Evolutionary conservation across 2,329 filamentous ascomycete genomes (phyloP).

Genomic region (Beauveria medogensis): DNA sequence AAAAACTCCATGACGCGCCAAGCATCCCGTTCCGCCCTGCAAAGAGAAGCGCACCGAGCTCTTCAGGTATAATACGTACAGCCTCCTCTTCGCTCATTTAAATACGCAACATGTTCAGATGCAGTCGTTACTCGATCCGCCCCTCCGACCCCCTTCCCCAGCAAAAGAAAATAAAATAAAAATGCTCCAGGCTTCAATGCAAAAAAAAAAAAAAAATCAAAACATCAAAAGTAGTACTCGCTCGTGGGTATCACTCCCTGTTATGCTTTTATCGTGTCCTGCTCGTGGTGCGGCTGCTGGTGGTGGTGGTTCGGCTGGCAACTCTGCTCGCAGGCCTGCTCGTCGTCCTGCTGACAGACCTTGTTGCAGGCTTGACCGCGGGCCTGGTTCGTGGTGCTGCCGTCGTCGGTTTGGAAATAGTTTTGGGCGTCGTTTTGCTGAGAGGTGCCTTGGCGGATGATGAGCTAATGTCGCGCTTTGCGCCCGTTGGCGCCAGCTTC

Average conservation of each 20-base stretch:
- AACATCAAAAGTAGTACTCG: constrained; percentile 1
- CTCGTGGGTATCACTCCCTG: background rate
- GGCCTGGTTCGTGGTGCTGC: constrained; percentile 1
- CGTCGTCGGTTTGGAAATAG: background rate
- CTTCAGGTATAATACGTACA: background rate
- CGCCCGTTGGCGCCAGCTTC: constrained; percentile 39
- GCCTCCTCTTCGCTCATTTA: constrained; percentile 1
- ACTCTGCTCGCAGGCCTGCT: constrained; percentile 4
- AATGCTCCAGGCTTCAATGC: constrained; percentile 3
- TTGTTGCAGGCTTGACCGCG: background rate
- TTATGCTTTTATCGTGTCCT: constrained; percentile 7
- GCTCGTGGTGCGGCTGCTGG: constrained; percentile 3
- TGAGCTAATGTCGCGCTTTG: constrained; percentile 40
- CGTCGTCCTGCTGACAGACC: constrained; percentile 5
- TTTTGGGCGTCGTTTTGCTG: constrained; percentile 3
- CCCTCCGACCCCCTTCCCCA: too few relatives aligned
- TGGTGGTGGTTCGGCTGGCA: background rate
- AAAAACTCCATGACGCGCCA: constrained; percentile 3
- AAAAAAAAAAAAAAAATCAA: background rate
- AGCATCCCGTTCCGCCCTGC: background rate
- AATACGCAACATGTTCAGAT: constrained; percentile 1
- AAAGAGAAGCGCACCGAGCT: background rate
- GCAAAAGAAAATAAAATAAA: background rate
- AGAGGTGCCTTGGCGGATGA: constrained; percentile 27
- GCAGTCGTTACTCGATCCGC: constrained; percentile 2